phyloP scores from a whole-genome alignment of 2,329 filamentous ascomycete genomes.

The Pyrenophora tritici-repentis region DNA sequence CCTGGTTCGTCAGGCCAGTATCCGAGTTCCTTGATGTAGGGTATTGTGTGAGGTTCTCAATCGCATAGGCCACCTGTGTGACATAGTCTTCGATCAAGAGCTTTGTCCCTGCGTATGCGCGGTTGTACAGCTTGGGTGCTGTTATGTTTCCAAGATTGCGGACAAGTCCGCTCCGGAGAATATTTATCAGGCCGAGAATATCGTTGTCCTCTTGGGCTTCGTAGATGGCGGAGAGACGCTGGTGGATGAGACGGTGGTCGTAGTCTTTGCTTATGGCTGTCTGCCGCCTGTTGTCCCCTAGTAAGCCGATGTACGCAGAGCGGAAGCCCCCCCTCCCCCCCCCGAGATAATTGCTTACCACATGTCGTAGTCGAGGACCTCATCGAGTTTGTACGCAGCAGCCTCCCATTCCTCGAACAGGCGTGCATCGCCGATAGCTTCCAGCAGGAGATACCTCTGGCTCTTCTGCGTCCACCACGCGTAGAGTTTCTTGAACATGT shows the following conservation, averaged over 20 bases:
- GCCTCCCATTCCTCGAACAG: constrained; percentile 86
- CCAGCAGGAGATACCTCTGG: constrained; percentile 67
- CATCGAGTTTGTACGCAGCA: constrained; percentile 82
- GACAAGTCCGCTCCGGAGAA: constrained; percentile 75
- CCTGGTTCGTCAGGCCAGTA: constrained; percentile 68
- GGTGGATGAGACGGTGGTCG: constrained; percentile 82
- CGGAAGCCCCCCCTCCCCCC: too few species aligned
- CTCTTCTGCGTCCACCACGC: constrained; percentile 70
- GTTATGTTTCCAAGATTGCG: constrained; percentile 93
- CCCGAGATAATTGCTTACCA: constrained; percentile 60
- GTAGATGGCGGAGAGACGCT: constrained; percentile 73
- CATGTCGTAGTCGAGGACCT: constrained; percentile 76
- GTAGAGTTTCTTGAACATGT: constrained; percentile 64
- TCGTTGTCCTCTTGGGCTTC: constrained; percentile 72
- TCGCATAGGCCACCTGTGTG: constrained; percentile 77
- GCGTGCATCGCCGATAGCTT: constrained; percentile 67
- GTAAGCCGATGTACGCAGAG: constrained; percentile 6
- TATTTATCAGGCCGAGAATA: constrained; percentile 74
- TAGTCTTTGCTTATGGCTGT: constrained; percentile 81
- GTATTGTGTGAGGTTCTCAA: constrained; percentile 74
- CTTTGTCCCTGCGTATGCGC: constrained; percentile 87
- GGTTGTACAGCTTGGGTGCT: constrained; percentile 78
- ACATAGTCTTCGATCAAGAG: constrained; percentile 90
- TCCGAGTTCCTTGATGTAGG: constrained; percentile 59
- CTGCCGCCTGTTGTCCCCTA: constrained; percentile 67